A percentile compares a stretch with the other conserved stretches of the same genome.
phyloP scores from a whole-genome alignment of 2,329 filamentous ascomycete species.

The Chaetomiaceae sp. region DNA sequence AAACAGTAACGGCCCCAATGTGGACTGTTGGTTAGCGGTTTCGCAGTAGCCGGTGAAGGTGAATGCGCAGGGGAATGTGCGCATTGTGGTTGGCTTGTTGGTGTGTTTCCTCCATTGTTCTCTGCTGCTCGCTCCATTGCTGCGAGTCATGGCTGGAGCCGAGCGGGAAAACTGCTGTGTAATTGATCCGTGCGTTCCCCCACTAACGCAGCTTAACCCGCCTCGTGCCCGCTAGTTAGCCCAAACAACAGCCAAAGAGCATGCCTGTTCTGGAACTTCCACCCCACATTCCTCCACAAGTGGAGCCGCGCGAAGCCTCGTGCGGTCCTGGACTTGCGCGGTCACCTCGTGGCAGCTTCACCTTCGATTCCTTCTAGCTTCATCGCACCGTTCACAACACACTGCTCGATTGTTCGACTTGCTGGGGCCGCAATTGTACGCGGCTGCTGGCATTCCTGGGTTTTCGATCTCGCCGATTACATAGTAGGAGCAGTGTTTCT shows the following conservation, averaged over 20 bases:
- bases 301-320: not conserved
- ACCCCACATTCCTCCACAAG: conserved; percentile 7
- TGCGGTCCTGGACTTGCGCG: not conserved
- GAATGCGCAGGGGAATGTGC: too few species aligned
- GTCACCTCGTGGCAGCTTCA: not conserved
- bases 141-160: not conserved
- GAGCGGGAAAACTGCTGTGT: too few species aligned
- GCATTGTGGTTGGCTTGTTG: too few species aligned
- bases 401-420: not conserved
- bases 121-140: too few species aligned
- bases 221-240: too few species aligned
- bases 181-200: conserved; percentile 7
- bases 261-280: not conserved
- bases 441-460: not conserved
- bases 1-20: not conserved
- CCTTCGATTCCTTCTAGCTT: not conserved
- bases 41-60: too few species aligned
- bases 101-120: too few species aligned
- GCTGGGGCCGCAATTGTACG: not conserved
- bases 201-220: too few species aligned
- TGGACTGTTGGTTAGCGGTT: too few species aligned
- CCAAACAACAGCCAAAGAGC: not conserved
- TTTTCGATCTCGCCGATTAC: not conserved
- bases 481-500: too few species aligned
- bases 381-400: not conserved